Evolutionary conservation across 2,329 filamentous ascomycete species (phyloP), one percentile per base, ranked within the genome.

Genomic region (Septoria linicola): DNA sequence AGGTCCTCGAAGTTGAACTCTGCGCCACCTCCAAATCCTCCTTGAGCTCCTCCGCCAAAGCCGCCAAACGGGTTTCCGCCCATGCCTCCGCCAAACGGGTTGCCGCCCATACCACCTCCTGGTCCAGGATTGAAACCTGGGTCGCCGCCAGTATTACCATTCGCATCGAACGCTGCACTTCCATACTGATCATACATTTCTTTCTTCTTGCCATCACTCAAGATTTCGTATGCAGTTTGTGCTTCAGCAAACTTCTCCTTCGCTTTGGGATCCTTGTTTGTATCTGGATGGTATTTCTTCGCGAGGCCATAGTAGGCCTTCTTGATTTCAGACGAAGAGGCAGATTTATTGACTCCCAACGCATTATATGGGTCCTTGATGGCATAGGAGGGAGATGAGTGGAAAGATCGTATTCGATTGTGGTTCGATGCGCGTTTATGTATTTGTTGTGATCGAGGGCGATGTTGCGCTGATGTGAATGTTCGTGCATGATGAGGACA

Each of bases 261-360:
- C 30, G 93, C 91, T n/a, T 77, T 80, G 2, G 88, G 71, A 62
- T 97, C 93, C 71, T 97, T 97, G 78, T 97, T 99, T 30, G 93
- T 97, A 69, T 99, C 93, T 7, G 93, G 93, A 66, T 99, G 93
- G 69, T 83, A 99, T 68, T 97, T 99, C 73, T 99, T 99, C 16
- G 93, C 93, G 53, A 97, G 78, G 43, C 91, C 89, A 69, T 99
- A 99, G 76, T 99, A 99, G 2, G 93, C 91, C 71, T 96, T 97
- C 70, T 99, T 99, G 69, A 99, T 97, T 30, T 97, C 92, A 53
- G 83, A 77, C 2, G 89, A 76, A 1, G 88, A 84, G n/a, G 93
- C 89, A 56, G 73, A 80, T 70, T 92, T 95, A 64, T 77, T 77
- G 23, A 99, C 89, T 11, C 93, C 93, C 21, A 99, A 83, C 3